Evolutionary conservation across 129 eudicot species (phyloP).

Genomic region (Deinandra increscens): DNA sequence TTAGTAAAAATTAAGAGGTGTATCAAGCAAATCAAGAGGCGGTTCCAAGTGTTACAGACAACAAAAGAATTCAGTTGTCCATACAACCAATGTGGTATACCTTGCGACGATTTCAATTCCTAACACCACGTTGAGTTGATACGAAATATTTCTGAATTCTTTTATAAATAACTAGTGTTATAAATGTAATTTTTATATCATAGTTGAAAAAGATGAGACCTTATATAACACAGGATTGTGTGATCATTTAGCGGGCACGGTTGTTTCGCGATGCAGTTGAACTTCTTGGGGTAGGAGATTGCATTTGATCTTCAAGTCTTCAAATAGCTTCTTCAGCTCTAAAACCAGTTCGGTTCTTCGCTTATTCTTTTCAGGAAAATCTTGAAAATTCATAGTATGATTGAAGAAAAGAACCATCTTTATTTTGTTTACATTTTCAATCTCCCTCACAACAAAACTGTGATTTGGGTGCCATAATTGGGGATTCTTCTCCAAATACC

Average conservation of each 20-base stretch:
- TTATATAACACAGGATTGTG: background rate
- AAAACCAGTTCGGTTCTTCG: constrained; percentile 65
- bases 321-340: constrained; percentile 75
- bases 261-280: constrained; percentile 35
- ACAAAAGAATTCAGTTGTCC: too few relatives aligned
- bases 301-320: constrained; percentile 67
- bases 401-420: constrained; percentile 67
- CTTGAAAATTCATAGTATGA: constrained; percentile 92
- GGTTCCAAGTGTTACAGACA: too few relatives aligned
- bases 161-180: too few relatives aligned
- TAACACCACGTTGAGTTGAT: too few relatives aligned
- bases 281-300: constrained; percentile 84
- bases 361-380: constrained; percentile 51
- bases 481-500: constrained; percentile 76
- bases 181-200: too few relatives aligned
- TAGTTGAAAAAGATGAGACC: constrained; percentile 5
- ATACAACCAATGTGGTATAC: too few relatives aligned
- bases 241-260: constrained; percentile 30
- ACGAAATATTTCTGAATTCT: too few relatives aligned
- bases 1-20: too few relatives aligned
- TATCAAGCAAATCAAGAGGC: too few relatives aligned
- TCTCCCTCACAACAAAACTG: constrained; percentile 74
- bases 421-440: constrained; percentile 81
- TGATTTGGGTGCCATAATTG: constrained; percentile 86
- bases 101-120: too few relatives aligned